Evolutionary conservation across 2,329 filamentous ascomycete genomes (phyloP).

Genomic region (Emmonsia crescens): DNA sequence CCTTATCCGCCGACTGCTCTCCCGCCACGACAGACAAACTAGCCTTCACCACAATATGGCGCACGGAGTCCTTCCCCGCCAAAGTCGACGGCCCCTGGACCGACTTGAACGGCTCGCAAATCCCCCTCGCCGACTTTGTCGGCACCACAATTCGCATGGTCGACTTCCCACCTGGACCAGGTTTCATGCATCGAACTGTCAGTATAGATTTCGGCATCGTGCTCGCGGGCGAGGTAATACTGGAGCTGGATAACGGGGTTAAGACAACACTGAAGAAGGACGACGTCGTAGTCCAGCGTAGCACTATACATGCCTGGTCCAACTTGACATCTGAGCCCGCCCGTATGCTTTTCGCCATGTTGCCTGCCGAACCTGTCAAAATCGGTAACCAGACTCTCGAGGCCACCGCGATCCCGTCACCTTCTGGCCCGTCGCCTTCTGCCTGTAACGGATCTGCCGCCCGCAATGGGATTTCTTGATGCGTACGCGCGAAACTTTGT

Average conservation of each 20-base stretch:
- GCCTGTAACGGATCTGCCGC: neutral
- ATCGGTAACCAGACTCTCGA: constrained; percentile 14
- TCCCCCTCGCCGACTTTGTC: constrained; percentile 14
- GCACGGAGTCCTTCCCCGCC: constrained; percentile 16
- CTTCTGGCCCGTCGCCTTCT: neutral
- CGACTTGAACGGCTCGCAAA: constrained; percentile 18
- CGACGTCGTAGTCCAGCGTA: constrained; percentile 22
- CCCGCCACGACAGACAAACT: constrained; percentile 10
- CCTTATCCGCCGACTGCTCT: constrained; percentile 6
- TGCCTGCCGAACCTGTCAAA: constrained; percentile 11
- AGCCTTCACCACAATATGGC: constrained; percentile 19
- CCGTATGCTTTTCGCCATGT: constrained; percentile 16
- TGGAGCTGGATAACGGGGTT: constrained; percentile 21
- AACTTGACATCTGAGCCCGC: constrained; percentile 13
- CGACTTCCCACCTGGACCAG: constrained; percentile 18
- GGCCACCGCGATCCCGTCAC: constrained; percentile 10
- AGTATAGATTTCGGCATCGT: constrained; percentile 25
- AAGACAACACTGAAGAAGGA: constrained; percentile 18
- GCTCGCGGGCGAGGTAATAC: constrained; percentile 19
- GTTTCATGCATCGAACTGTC: constrained; percentile 18
- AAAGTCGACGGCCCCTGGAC: constrained; percentile 13
- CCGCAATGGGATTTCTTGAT: neutral
- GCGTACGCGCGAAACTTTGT: neutral
- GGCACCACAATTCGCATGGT: constrained; percentile 18
- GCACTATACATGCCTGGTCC: constrained; percentile 20